phyloP scores from a whole-genome alignment of 2,329 filamentous ascomycete species.

The Exophiala lecanii-corni region DNA sequence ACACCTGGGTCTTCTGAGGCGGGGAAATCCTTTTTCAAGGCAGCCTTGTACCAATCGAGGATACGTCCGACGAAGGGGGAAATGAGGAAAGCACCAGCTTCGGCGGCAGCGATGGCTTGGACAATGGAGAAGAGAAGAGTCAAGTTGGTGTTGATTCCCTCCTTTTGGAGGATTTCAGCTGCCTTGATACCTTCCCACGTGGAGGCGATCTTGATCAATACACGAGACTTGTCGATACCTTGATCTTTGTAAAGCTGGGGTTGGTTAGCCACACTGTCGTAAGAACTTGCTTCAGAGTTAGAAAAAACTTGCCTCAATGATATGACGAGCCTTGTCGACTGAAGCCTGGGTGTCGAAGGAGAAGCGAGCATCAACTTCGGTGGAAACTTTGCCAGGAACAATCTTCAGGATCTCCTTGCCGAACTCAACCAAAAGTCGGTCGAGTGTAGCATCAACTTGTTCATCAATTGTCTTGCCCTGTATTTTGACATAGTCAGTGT shows the following conservation, averaged over 20 bases:
- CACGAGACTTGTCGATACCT: slow-evolving; percentile 86
- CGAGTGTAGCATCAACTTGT: slow-evolving; percentile 84
- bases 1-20: slow-evolving; percentile 93
- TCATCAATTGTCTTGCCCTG: slow-evolving; percentile 62
- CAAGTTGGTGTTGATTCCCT: slow-evolving; percentile 97
- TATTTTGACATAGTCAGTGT: neutral
- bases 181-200: slow-evolving; percentile 99
- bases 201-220: slow-evolving; percentile 98
- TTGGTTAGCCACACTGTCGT: neutral
- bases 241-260: slow-evolving; percentile 84
- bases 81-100: slow-evolving; percentile 95
- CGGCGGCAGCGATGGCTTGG: slow-evolving; percentile 92
- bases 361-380: slow-evolving; percentile 92
- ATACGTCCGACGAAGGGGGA: slow-evolving; percentile 99
- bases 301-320: slow-evolving; percentile 71
- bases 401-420: slow-evolving; percentile 96
- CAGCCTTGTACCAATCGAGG: slow-evolving; percentile 98
- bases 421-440: slow-evolving; percentile 94
- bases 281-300: too few relatives aligned
- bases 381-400: slow-evolving; percentile 97
- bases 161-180: slow-evolving; percentile 88
- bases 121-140: slow-evolving; percentile 96
- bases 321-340: slow-evolving; percentile 91
- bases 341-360: slow-evolving; percentile 93
- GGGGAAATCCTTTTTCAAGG: slow-evolving; percentile 87